Base-by-base conservation (phyloP, 2,329 filamentous ascomycete genomes). In the Simplicillium aogashimaense region DNA sequence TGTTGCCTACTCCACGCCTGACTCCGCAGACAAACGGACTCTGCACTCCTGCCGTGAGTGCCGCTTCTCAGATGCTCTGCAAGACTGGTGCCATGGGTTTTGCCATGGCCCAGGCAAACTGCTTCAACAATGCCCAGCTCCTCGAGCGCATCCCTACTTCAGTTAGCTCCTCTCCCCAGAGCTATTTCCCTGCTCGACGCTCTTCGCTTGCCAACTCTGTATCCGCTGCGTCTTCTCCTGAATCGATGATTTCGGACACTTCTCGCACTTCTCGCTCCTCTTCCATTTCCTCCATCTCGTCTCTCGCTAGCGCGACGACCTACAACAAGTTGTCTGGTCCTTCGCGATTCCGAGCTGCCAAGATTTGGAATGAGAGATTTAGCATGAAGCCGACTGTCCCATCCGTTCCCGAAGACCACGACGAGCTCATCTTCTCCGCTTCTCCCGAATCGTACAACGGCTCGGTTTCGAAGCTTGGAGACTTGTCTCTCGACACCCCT, bases 221-320 rank as follows among this genome's bases (percentile, higher is more conserved):
- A 49, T 81, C 77, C 18, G 74, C 73, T 25, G 70, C 72, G 29
- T 81, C 78, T 43, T 81, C 78, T 20, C 78, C 78, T 46, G 77
- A 81, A 53, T 81, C 78, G 41, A 81, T 81, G 76, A 61, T 81
- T 35, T 81, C 78, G 43, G 78, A 81, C 53, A 65, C 67, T 42
- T 80, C 72, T 43, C 70, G 70, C 45, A 69, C 75, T 46, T 81
- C 77, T 47, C 74, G 76, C 56, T 78, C 75, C 39, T 80, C 77
- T 54, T 81, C 76, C 14, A 75, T 78, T 60, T 80, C 76, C 42
- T 78, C 76, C 53, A 68, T 73, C 51, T 78, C 75, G 49, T 77
- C 73, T 43, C 61, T 74, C 62, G 70, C 63, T 58, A 74, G 69
- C 69, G 76, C 75, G 75, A 76, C 59, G 61, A 65, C 64, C 72